Percentiles rank a stretch among this genome's conserved stretches.
Evolutionary conservation across 1,284 basidiomycete genomes (phyloP).

Genomic region (Meira nashicola): DNA sequence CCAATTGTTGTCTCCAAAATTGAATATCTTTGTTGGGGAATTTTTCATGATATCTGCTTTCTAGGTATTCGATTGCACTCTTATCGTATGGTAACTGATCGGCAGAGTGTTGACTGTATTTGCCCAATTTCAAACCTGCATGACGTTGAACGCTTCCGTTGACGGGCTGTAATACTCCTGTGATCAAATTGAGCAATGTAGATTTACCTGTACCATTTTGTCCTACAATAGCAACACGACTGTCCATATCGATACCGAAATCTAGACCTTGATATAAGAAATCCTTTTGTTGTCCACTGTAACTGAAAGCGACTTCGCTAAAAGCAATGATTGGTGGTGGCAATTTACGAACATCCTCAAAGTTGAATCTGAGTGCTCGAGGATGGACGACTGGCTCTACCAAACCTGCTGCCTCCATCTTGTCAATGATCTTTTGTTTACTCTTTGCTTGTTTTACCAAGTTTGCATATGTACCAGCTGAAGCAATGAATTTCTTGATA

Average conservation of each 20-base stretch:
- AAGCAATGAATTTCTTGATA: constrained; percentile 95
- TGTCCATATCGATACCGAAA: constrained; percentile 84
- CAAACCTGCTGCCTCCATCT: constrained; percentile 99
- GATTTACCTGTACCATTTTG: constrained; percentile 98
- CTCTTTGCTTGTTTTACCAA: constrained; percentile 98
- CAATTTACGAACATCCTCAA: constrained; percentile 87
- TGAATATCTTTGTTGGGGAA: constrained; percentile 90
- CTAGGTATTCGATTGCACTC: constrained; percentile 90
- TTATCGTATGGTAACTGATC: constrained; percentile 95
- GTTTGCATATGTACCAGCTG: constrained; percentile 97
- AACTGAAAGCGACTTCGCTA: constrained; percentile 87
- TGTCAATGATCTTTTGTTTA: constrained; percentile 96
- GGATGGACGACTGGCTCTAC: constrained; percentile 78
- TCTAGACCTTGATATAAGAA: constrained; percentile 82
- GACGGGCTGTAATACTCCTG: constrained; percentile 70
- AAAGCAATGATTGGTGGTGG: constrained; percentile 97
- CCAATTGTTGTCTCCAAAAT: constrained; percentile 90
- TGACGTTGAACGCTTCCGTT: constrained; percentile 86
- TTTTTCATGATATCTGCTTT: constrained; percentile 68
- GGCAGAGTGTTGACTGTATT: constrained; percentile 94
- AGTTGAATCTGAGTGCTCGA: constrained; percentile 81
- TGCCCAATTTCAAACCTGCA: constrained; percentile 77
- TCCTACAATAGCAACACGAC: constrained; percentile 90
- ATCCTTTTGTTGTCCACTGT: constrained; percentile 80
- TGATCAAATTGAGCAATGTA: constrained; percentile 92